Evolutionary conservation across 1,139 yeast species (phyloP).

Genomic region (Blastobotrys persicus): DNA sequence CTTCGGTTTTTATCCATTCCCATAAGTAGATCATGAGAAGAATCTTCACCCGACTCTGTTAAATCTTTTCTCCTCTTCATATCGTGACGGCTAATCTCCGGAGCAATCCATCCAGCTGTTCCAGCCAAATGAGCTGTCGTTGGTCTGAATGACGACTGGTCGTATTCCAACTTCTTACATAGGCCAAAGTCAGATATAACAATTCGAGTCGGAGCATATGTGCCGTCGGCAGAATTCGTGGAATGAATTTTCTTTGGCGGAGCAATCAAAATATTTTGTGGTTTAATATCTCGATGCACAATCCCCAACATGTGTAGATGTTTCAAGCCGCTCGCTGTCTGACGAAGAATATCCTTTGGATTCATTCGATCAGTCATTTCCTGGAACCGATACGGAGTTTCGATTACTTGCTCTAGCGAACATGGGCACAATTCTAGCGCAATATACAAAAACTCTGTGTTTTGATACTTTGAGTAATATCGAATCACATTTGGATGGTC

Average conservation of each 20-base stretch:
- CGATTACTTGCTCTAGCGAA: slow-evolving; percentile 76
- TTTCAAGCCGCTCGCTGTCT: slow-evolving; percentile 79
- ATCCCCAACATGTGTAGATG: slow-evolving; percentile 88
- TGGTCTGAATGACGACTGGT: slow-evolving; percentile 90
- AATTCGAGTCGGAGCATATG: slow-evolving; percentile 52
- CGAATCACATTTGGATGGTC: slow-evolving; percentile 95
- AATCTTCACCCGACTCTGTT: slow-evolving; percentile 10
- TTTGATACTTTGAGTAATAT: slow-evolving; percentile 86
- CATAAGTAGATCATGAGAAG: slow-evolving; percentile 35
- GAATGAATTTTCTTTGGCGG: slow-evolving; percentile 49
- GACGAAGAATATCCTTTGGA: slow-evolving; percentile 60
- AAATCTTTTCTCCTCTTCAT: slow-evolving; percentile 1
- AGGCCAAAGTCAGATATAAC: slow-evolving; percentile 94
- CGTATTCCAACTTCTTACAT: slow-evolving; percentile 86
- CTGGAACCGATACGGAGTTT: slow-evolving; percentile 35
- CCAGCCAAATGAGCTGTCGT: slow-evolving; percentile 95
- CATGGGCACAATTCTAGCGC: slow-evolving; percentile 91
- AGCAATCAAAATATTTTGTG: slow-evolving; percentile 90
- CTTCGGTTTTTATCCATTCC: slow-evolving; percentile 52
- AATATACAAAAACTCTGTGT: slow-evolving; percentile 83
- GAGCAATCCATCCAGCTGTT: slow-evolving; percentile 98
- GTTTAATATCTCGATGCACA: slow-evolving; percentile 93
- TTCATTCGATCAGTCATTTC: slow-evolving; percentile 42
- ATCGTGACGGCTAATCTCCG: slow-evolving; percentile 52
- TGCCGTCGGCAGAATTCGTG: slow-evolving; percentile 24